Conservation (phyloP, 2,329 filamentous ascomycete genomes). For the Juglanconis sp. region DNA sequence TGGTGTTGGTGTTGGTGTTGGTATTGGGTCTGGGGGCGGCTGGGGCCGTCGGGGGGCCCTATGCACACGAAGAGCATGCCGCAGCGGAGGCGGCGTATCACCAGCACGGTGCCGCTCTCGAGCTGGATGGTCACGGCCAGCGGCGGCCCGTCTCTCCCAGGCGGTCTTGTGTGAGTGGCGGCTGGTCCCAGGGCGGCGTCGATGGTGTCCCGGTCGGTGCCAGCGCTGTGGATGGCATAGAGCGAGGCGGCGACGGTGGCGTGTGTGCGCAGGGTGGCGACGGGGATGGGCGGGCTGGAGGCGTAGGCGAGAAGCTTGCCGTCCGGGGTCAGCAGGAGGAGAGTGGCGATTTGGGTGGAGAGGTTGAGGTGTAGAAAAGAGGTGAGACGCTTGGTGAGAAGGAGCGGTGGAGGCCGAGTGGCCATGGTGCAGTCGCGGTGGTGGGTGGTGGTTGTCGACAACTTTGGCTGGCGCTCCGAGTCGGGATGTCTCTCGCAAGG, state of each 20-base stretch:
- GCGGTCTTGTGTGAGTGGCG: too few relatives aligned
- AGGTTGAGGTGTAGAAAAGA: slow-evolving; percentile 59
- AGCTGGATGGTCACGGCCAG: slow-evolving; percentile 56
- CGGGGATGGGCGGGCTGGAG: slow-evolving; percentile 44
- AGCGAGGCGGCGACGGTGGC: slow-evolving; percentile 62
- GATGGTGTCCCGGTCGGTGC: slow-evolving; percentile 38
- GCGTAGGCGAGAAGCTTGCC: slow-evolving; percentile 64
- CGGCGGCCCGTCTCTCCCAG: not conserved
- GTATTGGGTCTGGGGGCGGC: slow-evolving; percentile 12
- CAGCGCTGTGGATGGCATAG: slow-evolving; percentile 54
- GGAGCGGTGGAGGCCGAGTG: slow-evolving; percentile 45
- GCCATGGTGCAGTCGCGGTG: slow-evolving; percentile 1
- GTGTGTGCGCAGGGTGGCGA: slow-evolving; percentile 57
- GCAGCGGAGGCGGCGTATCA: slow-evolving; percentile 55
- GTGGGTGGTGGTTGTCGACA: too few relatives aligned
- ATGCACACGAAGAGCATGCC: slow-evolving; percentile 62
- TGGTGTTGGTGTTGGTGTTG: slow-evolving; percentile 14
- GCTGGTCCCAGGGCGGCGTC: slow-evolving; percentile 22
- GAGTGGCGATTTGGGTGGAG: slow-evolving; percentile 54
- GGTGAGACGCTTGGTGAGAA: slow-evolving; percentile 65
- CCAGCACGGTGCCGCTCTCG: slow-evolving; percentile 51
- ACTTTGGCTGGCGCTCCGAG: too few relatives aligned
- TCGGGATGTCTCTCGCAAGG: too few relatives aligned
- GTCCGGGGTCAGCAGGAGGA: slow-evolving; percentile 56
- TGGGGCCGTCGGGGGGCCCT: slow-evolving; percentile 32